Conservation (phyloP, 1,284 basidiomycete genomes). For the Apiotrichum laibachii region DNA sequence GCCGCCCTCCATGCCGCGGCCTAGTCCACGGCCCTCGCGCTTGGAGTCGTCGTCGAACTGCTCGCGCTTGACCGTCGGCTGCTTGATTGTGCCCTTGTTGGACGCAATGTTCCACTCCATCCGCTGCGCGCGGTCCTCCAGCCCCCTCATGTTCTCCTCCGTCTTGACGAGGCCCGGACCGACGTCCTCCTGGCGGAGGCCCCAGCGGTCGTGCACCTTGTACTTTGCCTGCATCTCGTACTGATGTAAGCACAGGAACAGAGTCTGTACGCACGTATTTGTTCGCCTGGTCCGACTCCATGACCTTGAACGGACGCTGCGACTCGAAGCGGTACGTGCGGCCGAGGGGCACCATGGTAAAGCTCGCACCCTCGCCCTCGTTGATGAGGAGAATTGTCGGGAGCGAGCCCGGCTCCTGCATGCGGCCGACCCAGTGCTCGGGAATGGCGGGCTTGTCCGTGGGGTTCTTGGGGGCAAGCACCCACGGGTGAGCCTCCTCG, state of each 20-base stretch:
- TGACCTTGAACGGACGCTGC: constrained; percentile 43
- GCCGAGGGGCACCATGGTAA: constrained; percentile 43
- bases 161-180: constrained; percentile 20
- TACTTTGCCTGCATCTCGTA: constrained; percentile 43
- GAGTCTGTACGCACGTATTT: constrained; percentile 29
- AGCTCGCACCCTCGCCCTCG: constrained; percentile 34
- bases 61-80: constrained; percentile 6
- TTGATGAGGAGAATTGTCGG: constrained; percentile 43
- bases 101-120: constrained; percentile 31
- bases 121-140: constrained; percentile 30
- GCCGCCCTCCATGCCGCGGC: constrained; percentile 43
- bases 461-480: constrained; percentile 38
- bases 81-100: constrained; percentile 19
- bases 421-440: constrained; percentile 46
- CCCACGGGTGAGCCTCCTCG: constrained; percentile 47
- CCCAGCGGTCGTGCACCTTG: constrained; percentile 45
- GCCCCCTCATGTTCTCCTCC: constrained; percentile 5
- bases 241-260: constrained; percentile 15
- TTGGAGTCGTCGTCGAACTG: constrained; percentile 33
- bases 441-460: constrained; percentile 17
- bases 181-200: constrained; percentile 29
- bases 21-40: constrained; percentile 35
- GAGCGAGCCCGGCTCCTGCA: constrained; percentile 31
- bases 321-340: constrained; percentile 45
- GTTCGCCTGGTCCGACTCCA: constrained; percentile 45